Evolutionary conservation across 1,284 basidiomycete genomes (phyloP).

Genomic region (Rhizopogon hawkerae): DNA sequence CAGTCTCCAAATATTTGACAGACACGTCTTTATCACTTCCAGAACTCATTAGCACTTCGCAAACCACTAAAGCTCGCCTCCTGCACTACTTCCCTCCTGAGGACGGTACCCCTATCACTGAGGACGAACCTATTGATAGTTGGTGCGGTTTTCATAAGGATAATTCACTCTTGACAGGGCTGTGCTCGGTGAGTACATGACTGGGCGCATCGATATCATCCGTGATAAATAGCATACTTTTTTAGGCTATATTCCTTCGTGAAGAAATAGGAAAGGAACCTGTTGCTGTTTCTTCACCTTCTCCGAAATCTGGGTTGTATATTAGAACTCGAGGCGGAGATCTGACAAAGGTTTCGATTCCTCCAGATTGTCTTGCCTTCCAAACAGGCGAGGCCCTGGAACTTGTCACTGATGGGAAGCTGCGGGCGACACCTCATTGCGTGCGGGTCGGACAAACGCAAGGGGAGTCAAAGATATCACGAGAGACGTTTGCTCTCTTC

Average conservation of each 20-base stretch:
- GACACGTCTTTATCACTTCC: slow-evolving; percentile 58
- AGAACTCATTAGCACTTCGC: slow-evolving; percentile 53
- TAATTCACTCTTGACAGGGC: slow-evolving; percentile 81
- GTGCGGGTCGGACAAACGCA: slow-evolving; percentile 58
- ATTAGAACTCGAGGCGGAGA: slow-evolving; percentile 76
- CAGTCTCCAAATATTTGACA: slow-evolving; percentile 55
- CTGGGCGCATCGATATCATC: not conserved
- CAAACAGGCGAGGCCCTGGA: slow-evolving; percentile 91
- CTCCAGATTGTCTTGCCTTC: slow-evolving; percentile 74
- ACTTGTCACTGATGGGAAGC: slow-evolving; percentile 66
- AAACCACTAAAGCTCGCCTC: slow-evolving; percentile 76
- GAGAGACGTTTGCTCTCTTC: slow-evolving; percentile 85
- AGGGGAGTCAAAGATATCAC: slow-evolving; percentile 47
- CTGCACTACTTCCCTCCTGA: slow-evolving; percentile 84
- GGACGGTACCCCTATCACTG: slow-evolving; percentile 30
- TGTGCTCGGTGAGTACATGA: slow-evolving; percentile 60
- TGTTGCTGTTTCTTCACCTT: slow-evolving; percentile 54
- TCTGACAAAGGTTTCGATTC: slow-evolving; percentile 76
- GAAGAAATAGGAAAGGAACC: slow-evolving; percentile 35
- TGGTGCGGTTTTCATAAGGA: slow-evolving; percentile 82
- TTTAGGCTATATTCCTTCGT: slow-evolving; percentile 72
- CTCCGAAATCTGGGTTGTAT: slow-evolving; percentile 74
- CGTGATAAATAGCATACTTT: slow-evolving; percentile 5
- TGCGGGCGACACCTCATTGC: slow-evolving; percentile 87
- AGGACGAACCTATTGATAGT: slow-evolving; percentile 65